Base-by-base conservation (phyloP, 495 filamentous ascomycete genomes). In the Thozetella sp. region DNA sequence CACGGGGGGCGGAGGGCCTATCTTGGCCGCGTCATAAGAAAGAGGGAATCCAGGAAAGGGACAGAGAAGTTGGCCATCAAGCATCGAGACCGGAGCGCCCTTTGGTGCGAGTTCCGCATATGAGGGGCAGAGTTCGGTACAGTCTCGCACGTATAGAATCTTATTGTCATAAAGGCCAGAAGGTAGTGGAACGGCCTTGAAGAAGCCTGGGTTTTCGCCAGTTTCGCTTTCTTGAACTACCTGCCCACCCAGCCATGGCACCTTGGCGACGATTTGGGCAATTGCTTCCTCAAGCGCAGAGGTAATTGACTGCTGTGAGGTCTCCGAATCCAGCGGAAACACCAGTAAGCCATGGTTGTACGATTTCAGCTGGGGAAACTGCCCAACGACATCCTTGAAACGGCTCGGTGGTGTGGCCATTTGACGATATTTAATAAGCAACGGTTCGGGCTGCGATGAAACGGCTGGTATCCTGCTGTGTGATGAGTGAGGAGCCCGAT, bases 361-460 rank as follows among this genome's bases (percentile, higher is more conserved):
- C 48, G 56, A 65, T 54, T 80, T 69, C 17, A 79, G 67, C 4
- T 74, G 56, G 15, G 77, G 75, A 0, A 80, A 64, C 53, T 80
- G 76, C 22, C 75, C 72, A 6, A 76, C 57, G 9, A 76, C 43
- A 24, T 57, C 55, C 22, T 46, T 17, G 55, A 22, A 20, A n/a
- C n/a, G n/a, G n/a, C n/a, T n/a, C n/a, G n/a, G n/a, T n/a, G n/a
- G n/a, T n/a, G n/a, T n/a, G n/a, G n/a, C n/a, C n/a, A n/a, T n/a
- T n/a, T n/a, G n/a, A n/a, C n/a, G n/a, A n/a, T n/a, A n/a, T n/a
- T n/a, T n/a, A n/a, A n/a, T n/a, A n/a, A n/a, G n/a, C n/a, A n/a
- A n/a, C n/a, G n/a, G n/a, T n/a, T n/a, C n/a, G n/a, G n/a, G n/a
- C n/a, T n/a, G n/a, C n/a, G n/a, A n/a, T n/a, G n/a, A n/a, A n/a